These are phyloP conservation scores for Globisporangium cederbergense DNA, from an alignment of 352 stramenopile genomes.

Conservation along the genomic window DNA sequence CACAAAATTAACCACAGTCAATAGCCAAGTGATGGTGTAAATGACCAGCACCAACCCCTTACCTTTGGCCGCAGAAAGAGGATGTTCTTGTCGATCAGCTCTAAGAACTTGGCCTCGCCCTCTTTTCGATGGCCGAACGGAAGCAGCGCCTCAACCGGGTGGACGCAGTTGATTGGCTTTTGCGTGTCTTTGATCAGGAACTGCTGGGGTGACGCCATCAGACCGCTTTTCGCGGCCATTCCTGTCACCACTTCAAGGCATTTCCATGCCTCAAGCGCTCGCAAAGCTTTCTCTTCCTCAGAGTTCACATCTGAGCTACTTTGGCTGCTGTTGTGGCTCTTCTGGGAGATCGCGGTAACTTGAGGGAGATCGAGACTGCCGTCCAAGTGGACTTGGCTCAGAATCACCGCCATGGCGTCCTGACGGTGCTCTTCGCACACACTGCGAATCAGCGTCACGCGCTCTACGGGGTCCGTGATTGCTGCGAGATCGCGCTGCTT, in stretches of 20 bases:
- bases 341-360: neutral
- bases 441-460: slow-evolving; percentile 32
- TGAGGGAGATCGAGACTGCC: slow-evolving; percentile 25
- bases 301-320: neutral
- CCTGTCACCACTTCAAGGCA: slow-evolving; percentile 55
- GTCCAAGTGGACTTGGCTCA: slow-evolving; percentile 38
- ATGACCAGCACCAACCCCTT: neutral
- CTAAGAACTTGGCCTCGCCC: slow-evolving; percentile 61
- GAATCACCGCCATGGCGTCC: slow-evolving; percentile 25
- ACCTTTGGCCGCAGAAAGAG: slow-evolving; percentile 70
- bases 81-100: slow-evolving; percentile 50
- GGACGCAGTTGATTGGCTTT: slow-evolving; percentile 43
- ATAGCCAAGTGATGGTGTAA: neutral
- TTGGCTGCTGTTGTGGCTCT: neutral
- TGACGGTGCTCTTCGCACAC: slow-evolving; percentile 42
- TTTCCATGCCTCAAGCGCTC: slow-evolving; percentile 57
- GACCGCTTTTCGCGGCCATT: slow-evolving; percentile 24
- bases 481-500: slow-evolving; percentile 21
- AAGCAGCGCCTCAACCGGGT: slow-evolving; percentile 50
- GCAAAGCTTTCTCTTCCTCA: slow-evolving; percentile 33
- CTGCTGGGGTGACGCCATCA: slow-evolving; percentile 40
- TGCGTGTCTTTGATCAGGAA: slow-evolving; percentile 35
- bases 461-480: slow-evolving; percentile 24
- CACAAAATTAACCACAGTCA: neutral
- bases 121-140: slow-evolving; percentile 56